These are phyloP conservation scores for Umbellularia californica DNA, from an alignment of 164 flowering plant species.

Conservation along the genomic window DNA sequence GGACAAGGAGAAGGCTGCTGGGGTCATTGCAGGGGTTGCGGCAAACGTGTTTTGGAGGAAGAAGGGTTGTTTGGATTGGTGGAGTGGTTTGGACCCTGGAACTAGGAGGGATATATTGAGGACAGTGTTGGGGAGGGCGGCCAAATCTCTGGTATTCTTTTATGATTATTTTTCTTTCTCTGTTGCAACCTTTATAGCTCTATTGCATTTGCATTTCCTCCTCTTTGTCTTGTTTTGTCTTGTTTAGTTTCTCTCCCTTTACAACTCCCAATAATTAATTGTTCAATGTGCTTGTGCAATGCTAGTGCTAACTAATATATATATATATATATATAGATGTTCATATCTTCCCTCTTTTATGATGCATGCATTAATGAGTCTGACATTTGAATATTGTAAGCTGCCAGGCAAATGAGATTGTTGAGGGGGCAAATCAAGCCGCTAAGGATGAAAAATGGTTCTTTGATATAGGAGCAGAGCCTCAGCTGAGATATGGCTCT, in stretches of 20 bases:
- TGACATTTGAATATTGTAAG: slow-evolving; percentile 17
- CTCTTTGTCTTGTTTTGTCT: background rate
- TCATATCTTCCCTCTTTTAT: background rate
- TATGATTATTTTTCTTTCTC: no score
- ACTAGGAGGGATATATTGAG: slow-evolving; percentile 38
- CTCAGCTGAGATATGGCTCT: slow-evolving; percentile 20
- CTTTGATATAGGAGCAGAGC: slow-evolving; percentile 20
- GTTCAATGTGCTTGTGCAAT: background rate
- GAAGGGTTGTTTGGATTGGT: slow-evolving; percentile 88
- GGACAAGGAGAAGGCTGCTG: slow-evolving; percentile 32
- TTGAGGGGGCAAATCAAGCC: slow-evolving; percentile 27
- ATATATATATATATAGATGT: background rate
- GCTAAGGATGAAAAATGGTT: slow-evolving; percentile 33
- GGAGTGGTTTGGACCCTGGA: slow-evolving; percentile 56
- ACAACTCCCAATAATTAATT: background rate
- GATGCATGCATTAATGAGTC: background rate
- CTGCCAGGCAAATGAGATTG: slow-evolving; percentile 63
- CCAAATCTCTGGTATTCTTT: slow-evolving; percentile 63
- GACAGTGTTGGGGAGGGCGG: slow-evolving; percentile 44
- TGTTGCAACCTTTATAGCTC: no score
- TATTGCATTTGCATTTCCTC: no score
- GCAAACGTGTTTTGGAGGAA: slow-evolving; percentile 87
- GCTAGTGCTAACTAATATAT: background rate
- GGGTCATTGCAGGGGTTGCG: slow-evolving; percentile 41
- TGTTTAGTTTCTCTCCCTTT: no score